These are phyloP conservation scores for Alternaria gansuensis DNA, from an alignment of 2,329 filamentous ascomycete genomes.

Conservation along the genomic window DNA sequence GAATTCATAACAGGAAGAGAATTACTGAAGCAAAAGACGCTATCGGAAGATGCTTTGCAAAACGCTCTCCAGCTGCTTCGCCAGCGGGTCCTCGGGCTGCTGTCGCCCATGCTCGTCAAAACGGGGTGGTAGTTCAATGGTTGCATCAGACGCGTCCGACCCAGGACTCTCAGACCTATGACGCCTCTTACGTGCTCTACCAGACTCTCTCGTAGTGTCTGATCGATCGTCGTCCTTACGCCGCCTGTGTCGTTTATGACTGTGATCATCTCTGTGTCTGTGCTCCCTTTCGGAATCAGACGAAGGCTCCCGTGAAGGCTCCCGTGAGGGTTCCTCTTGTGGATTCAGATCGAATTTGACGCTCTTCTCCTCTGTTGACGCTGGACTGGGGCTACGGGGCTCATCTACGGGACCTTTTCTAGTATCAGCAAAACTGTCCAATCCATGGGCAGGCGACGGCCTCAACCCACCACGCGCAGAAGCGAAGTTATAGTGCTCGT, in stretches of 20 bases:
- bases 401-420: constrained; percentile 40
- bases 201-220: constrained; percentile 29
- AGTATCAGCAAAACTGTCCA: constrained; percentile 13
- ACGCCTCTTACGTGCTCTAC: constrained; percentile 29
- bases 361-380: constrained; percentile 40
- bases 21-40: constrained; percentile 14
- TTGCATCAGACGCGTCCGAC: constrained; percentile 44
- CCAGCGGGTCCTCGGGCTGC: constrained; percentile 46
- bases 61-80: constrained; percentile 48
- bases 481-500: constrained; percentile 35
- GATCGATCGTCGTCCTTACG: constrained; percentile 30
- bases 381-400: constrained; percentile 24
- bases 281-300: constrained; percentile 20
- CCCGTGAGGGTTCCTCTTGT: constrained; percentile 36
- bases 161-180: constrained; percentile 38
- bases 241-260: constrained; percentile 19
- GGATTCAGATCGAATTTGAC: constrained; percentile 53
- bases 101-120: constrained; percentile 48
- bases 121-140: constrained; percentile 49
- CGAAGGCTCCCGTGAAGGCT: constrained; percentile 26
- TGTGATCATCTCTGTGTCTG: constrained; percentile 12
- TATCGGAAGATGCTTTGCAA: constrained; percentile 43
- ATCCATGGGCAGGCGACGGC: constrained; percentile 37
- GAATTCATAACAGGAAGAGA: constrained; percentile 4
- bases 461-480: constrained; percentile 49